Base-by-base conservation (phyloP, 352 stramenopile genomes). In the Phytophthora fragariaefolia region DNA sequence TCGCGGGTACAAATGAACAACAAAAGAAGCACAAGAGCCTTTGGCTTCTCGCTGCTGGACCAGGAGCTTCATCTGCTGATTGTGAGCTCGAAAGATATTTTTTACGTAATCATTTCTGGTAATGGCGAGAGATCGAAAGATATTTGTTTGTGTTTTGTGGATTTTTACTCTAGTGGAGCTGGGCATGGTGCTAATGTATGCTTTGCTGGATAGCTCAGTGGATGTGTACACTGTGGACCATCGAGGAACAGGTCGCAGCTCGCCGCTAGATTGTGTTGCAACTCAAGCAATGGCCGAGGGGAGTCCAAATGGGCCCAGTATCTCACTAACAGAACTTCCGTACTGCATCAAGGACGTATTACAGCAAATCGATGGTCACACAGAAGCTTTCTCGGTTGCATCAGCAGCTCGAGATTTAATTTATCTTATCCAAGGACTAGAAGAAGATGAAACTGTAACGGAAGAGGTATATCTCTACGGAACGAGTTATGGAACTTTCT, bases 221-320 rank as follows among this genome's bases (percentile, higher is more conserved):
- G 78, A 77, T 49, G 71, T 89, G 24, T 91, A 91, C 45, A 83
- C 77, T 2, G 72, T 79, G 40, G 71, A 81, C 22, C 74, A 82
- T 59, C 77, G 71, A 43, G 77, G 77, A 54, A 85, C 71, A 1
- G 77, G 77, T 4, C 50, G 69, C 7, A 85, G 77, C 67, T 69
- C 40, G 3, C 54, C 53, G 58, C 23, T 85, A 20, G 55, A 77
- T 4, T 84, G 74, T 40, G 51, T 77, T 13, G 73, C 71, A 23
- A 64, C 76, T 27, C 64, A 81, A 49, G 74, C 71, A 27, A 69
- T 58, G 23, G 57, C 74, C 15, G 56, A 42, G 38, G 69, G 66
- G 3, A 69, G 55, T 18, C 66, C 66, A 0, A 47, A 34, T 13
- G 63, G 54, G 46, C n/a, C 13, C 0, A 27, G 18, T 0, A 49